A percentile compares a stretch with the other conserved stretches of the same genome.
phyloP scores from a whole-genome alignment of 768 basidiomycete species.

The Aureoboletus auriporus region DNA sequence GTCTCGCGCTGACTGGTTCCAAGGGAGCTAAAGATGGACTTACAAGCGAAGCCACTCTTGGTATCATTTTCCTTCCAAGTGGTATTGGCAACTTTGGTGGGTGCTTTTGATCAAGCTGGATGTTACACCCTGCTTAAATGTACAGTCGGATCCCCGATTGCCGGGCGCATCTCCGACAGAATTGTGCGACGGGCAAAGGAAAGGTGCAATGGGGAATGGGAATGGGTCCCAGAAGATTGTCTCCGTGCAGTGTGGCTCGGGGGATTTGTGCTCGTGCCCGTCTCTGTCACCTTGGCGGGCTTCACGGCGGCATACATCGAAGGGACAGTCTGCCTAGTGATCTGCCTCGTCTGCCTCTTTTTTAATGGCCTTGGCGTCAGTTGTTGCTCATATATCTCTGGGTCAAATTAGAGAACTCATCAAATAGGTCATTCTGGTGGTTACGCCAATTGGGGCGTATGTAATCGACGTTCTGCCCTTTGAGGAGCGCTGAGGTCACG shows the following conservation, averaged over 20 bases:
- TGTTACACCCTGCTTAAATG: neutral
- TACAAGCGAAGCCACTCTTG: slow-evolving; percentile 19
- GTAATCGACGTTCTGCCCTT: slow-evolving; percentile 56
- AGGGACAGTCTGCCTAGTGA: slow-evolving; percentile 44
- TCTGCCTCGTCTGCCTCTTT: slow-evolving; percentile 56
- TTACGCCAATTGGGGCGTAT: slow-evolving; percentile 55
- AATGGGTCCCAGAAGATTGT: slow-evolving; percentile 68
- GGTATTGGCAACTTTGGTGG: slow-evolving; percentile 25
- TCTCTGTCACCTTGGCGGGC: slow-evolving; percentile 48
- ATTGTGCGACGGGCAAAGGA: slow-evolving; percentile 47
- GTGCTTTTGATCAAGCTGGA: neutral
- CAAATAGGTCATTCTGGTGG: slow-evolving; percentile 50
- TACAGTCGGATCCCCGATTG: slow-evolving; percentile 56
- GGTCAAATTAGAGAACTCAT: neutral
- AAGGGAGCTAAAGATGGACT: slow-evolving; percentile 45
- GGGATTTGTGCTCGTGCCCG: slow-evolving; percentile 45
- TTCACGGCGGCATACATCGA: slow-evolving; percentile 48
- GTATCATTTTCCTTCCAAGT: slow-evolving; percentile 21
- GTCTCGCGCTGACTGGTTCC: neutral
- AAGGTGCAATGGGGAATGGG: slow-evolving; percentile 42
- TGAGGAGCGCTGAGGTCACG: slow-evolving; percentile 59
- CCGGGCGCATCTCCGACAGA: slow-evolving; percentile 56
- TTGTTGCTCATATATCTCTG: neutral
- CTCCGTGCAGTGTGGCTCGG: slow-evolving; percentile 50
- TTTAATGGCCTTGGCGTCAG: slow-evolving; percentile 63